Conservation (phyloP, 371 early-diverging fungal genomes). For the Mortierella sp. region DNA sequence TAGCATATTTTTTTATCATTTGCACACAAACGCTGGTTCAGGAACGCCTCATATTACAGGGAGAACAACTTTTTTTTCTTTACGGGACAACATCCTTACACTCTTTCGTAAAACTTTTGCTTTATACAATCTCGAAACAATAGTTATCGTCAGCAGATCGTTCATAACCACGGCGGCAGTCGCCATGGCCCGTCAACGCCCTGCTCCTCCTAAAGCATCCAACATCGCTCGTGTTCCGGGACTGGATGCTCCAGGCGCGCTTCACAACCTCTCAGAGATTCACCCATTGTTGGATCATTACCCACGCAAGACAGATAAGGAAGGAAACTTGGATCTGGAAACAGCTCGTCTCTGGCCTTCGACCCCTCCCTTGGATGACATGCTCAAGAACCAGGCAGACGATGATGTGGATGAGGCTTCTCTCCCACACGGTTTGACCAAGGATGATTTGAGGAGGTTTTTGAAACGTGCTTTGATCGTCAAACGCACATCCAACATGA, state of each 20-base stretch:
- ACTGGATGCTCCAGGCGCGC: conserved; percentile 23
- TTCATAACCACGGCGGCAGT: conserved; percentile 31
- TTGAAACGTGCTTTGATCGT: conserved; percentile 82
- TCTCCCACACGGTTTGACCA: conserved; percentile 51
- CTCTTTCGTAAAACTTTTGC: background rate
- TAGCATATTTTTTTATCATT: background rate
- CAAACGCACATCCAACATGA: conserved; percentile 88
- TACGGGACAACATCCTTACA: background rate
- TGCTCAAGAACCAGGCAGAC: conserved; percentile 55
- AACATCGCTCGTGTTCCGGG: conserved; percentile 36
- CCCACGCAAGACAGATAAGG: conserved; percentile 39
- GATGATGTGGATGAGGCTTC: conserved; percentile 55
- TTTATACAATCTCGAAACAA: background rate
- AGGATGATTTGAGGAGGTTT: conserved; percentile 58
- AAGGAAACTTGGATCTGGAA: conserved; percentile 34
- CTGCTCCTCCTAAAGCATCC: conserved; percentile 15
- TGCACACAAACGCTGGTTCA: background rate
- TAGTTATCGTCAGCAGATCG: conserved; percentile 30
- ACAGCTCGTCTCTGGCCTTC: conserved; percentile 41
- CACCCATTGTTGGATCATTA: conserved; percentile 55
- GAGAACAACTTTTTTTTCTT: background rate
- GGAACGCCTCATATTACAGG: conserved; percentile 1
- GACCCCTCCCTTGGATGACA: conserved; percentile 48
- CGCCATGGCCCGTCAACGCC: conserved; percentile 43
- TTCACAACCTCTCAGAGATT: conserved; percentile 53